phyloP scores from a whole-genome alignment of 2,329 filamentous ascomycete species.

The Penicillium polonicum region DNA sequence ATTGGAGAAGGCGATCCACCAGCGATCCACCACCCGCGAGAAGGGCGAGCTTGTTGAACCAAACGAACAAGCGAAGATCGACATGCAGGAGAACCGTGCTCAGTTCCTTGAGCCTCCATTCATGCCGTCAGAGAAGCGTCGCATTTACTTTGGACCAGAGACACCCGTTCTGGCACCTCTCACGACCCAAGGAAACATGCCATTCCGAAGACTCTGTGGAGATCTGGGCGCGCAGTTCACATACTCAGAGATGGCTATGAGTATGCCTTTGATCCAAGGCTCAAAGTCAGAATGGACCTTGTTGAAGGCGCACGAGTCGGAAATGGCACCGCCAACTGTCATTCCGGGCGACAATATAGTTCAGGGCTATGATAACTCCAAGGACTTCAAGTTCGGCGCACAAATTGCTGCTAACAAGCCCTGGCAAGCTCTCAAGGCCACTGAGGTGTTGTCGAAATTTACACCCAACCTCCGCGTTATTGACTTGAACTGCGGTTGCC shows the following conservation, averaged over 20 bases:
- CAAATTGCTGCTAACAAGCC: constrained; percentile 93
- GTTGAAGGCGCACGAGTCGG: constrained; percentile 85
- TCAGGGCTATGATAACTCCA: constrained; percentile 74
- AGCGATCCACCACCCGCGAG: constrained; percentile 32
- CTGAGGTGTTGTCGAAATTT: constrained; percentile 73
- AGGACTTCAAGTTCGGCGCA: constrained; percentile 83
- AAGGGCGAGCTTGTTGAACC: constrained; percentile 7
- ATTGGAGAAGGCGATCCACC: constrained; percentile 51
- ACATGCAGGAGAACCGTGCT: constrained; percentile 67
- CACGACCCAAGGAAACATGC: constrained; percentile 94
- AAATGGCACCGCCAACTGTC: constrained; percentile 70
- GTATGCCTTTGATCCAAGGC: constrained; percentile 83
- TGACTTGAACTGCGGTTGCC: constrained; percentile 95
- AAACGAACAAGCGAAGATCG: constrained; percentile 6
- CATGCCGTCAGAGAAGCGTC: constrained; percentile 87
- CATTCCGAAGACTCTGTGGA: constrained; percentile 86
- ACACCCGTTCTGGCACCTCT: constrained; percentile 92
- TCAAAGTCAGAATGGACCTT: constrained; percentile 92
- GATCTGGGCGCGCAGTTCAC: constrained; percentile 88
- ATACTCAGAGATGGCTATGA: constrained; percentile 98
- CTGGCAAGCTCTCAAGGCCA: constrained; percentile 84
- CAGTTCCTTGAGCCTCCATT: constrained; percentile 83
- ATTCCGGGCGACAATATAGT: constrained; percentile 57
- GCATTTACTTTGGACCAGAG: constrained; percentile 89
- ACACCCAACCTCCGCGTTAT: constrained; percentile 84